Evolutionary conservation across 768 basidiomycete genomes (phyloP), one percentile per base, ranked within the genome.

Genomic region (Kwoniella bestiolae): DNA sequence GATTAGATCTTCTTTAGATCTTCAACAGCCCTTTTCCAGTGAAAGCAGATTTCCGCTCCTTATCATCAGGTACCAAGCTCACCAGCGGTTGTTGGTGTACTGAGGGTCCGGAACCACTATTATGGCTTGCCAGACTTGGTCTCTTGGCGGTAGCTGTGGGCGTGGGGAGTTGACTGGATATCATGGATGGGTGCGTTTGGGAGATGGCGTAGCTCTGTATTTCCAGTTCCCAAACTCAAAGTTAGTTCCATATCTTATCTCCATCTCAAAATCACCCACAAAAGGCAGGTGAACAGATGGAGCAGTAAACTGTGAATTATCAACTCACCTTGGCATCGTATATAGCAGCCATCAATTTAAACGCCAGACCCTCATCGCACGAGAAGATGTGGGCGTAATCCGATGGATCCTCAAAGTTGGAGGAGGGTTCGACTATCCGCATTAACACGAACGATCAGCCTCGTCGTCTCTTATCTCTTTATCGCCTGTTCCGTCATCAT

Each of bases 371-470:
- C 23, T 75, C 86, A 46, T 87, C 86, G 69, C 90, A 90, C 29
- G 88, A 88, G 77, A 98, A 93, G 52, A 89, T 83, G 76, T 96
- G 93, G 60, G 92, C 79, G 81, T 94, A 97, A 74, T 98, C 94
- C 31, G 88, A 85, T 3, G 87, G 87, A 78, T 91, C 88, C 82
- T 96, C 94, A 73, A 97, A 97, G 74, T 90, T 85, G 1, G 90
- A 90, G 3, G 92, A 65, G 28, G 69, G 68, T 45, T 76, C 68
- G 38, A 41, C 38, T 41, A 11, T 41, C 18, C 9, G 8, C 0
- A 41, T 14, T n/a, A n/a, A n/a, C n/a, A n/a, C n/a, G n/a, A n/a
- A n/a, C n/a, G n/a, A n/a, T n/a, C n/a, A n/a, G n/a, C n/a, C n/a
- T n/a, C n/a, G n/a, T n/a, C n/a, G n/a, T n/a, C n/a, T n/a, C n/a